Evolutionary conservation across 169 alveolate species (phyloP).

Genomic region (Perkinsus chesapeaki): DNA sequence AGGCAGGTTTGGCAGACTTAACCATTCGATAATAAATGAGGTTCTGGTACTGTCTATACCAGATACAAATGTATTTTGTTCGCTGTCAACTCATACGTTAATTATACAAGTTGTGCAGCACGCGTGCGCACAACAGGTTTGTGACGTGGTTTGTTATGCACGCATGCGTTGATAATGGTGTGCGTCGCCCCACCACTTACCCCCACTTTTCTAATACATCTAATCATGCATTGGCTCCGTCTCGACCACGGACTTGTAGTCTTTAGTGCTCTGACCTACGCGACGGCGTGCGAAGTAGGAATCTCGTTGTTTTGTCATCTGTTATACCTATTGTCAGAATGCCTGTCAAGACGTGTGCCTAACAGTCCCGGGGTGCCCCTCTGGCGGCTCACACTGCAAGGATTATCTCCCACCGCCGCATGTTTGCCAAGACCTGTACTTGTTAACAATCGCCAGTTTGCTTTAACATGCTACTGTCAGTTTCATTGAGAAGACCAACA

Average conservation of each 20-base stretch:
- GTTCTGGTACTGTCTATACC: too few relatives aligned
- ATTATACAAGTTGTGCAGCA: too few relatives aligned
- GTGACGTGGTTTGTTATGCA: too few relatives aligned
- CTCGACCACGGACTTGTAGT: background rate
- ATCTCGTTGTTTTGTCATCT: background rate
- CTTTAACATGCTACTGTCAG: background rate
- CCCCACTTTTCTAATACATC: too few relatives aligned
- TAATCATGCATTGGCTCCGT: too few relatives aligned
- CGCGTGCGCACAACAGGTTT: too few relatives aligned
- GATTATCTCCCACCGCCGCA: background rate
- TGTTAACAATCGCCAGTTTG: background rate
- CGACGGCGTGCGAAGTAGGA: background rate
- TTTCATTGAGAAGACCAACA: background rate
- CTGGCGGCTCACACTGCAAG: background rate
- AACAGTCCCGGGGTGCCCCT: background rate
- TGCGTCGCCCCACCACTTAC: too few relatives aligned
- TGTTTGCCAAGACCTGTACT: background rate
- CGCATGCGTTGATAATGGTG: too few relatives aligned
- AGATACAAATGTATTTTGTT: too few relatives aligned
- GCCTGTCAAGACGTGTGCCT: background rate
- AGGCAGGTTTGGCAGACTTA: too few relatives aligned
- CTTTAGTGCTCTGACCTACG: background rate
- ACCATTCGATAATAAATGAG: too few relatives aligned
- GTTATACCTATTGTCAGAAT: background rate
- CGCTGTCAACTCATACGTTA: too few relatives aligned